Conservation (phyloP, 2,329 filamentous ascomycete genomes). For the Pyrenochaeta sp. region DNA sequence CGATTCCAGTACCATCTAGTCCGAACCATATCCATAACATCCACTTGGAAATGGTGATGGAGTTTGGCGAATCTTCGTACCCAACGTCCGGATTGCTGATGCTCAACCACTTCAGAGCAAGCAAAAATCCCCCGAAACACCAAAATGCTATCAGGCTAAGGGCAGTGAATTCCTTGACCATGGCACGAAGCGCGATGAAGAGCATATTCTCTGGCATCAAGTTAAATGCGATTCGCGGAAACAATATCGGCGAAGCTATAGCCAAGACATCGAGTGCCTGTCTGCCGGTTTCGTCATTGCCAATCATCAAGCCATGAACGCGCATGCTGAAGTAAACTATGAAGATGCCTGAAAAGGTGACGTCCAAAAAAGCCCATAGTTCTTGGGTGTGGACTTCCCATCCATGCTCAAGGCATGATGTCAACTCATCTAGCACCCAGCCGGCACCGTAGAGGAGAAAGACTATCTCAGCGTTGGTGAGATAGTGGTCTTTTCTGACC, state of each 20-base stretch:
- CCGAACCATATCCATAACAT: slow-evolving; percentile 96
- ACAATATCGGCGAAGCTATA: slow-evolving; percentile 77
- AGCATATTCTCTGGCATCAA: slow-evolving; percentile 84
- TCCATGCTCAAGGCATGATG: slow-evolving; percentile 76
- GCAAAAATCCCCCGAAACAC: slow-evolving; percentile 83
- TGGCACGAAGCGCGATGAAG: slow-evolving; percentile 79
- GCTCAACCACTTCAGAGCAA: slow-evolving; percentile 81
- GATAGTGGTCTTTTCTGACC: slow-evolving; percentile 64
- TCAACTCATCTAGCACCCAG: slow-evolving; percentile 80
- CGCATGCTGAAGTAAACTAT: slow-evolving; percentile 72
- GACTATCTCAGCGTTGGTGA: slow-evolving; percentile 67
- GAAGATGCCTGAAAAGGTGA: slow-evolving; percentile 78
- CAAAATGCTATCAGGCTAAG: slow-evolving; percentile 77
- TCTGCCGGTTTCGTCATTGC: slow-evolving; percentile 59
- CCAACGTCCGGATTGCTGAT: slow-evolving; percentile 44
- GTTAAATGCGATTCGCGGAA: slow-evolving; percentile 83
- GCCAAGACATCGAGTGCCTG: slow-evolving; percentile 81
- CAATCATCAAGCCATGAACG: slow-evolving; percentile 66
- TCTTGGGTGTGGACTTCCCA: slow-evolving; percentile 88
- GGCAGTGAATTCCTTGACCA: slow-evolving; percentile 86
- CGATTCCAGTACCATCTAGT: slow-evolving; percentile 71
- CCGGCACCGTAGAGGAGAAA: slow-evolving; percentile 79
- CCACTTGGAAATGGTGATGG: slow-evolving; percentile 82
- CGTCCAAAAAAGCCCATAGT: slow-evolving; percentile 86
- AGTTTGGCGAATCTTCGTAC: slow-evolving; percentile 55